Conservation (phyloP, 2,329 filamentous ascomycete species). For the Alternaria ventricosa region DNA sequence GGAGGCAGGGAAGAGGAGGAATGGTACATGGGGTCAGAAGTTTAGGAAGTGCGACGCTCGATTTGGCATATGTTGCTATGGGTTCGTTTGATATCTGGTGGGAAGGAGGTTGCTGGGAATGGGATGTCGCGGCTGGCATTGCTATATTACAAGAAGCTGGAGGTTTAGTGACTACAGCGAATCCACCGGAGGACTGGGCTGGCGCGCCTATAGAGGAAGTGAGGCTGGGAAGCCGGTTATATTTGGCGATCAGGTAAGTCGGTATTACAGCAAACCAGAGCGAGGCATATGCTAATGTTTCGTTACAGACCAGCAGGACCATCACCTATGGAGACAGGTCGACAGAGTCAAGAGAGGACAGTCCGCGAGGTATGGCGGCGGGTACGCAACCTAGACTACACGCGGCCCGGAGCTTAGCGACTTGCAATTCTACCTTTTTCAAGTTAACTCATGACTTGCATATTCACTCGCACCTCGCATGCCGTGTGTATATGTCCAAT, state of each 20-base stretch:
- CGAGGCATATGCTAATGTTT: background rate
- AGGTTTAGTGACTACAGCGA: slow-evolving; percentile 75
- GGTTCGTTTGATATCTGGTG: slow-evolving; percentile 82
- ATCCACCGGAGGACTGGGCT: slow-evolving; percentile 66
- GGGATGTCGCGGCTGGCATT: slow-evolving; percentile 80
- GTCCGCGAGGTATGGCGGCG: slow-evolving; percentile 76
- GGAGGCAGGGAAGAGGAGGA: slow-evolving; percentile 69
- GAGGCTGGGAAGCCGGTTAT: slow-evolving; percentile 70
- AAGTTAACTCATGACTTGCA: background rate
- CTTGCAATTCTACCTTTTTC: background rate
- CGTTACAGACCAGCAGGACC: slow-evolving; percentile 66
- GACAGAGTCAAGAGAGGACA: slow-evolving; percentile 71
- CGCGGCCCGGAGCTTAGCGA: slow-evolving; percentile 62
- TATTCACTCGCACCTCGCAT: background rate
- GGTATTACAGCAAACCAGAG: background rate
- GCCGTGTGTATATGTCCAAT: background rate
- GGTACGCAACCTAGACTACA: slow-evolving; percentile 70
- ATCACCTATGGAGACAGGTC: slow-evolving; percentile 65
- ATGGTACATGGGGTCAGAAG: slow-evolving; percentile 82
- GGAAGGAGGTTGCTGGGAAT: slow-evolving; percentile 84
- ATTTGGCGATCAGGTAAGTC: slow-evolving; percentile 70
- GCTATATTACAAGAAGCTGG: slow-evolving; percentile 76
- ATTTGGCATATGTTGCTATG: slow-evolving; percentile 77
- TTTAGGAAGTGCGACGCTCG: slow-evolving; percentile 74
- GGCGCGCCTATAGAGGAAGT: slow-evolving; percentile 66